A percentile compares a stretch with the other conserved stretches of the same genome.
Conservation (phyloP, 768 basidiomycete genomes). For the Serendipita indica region DNA sequence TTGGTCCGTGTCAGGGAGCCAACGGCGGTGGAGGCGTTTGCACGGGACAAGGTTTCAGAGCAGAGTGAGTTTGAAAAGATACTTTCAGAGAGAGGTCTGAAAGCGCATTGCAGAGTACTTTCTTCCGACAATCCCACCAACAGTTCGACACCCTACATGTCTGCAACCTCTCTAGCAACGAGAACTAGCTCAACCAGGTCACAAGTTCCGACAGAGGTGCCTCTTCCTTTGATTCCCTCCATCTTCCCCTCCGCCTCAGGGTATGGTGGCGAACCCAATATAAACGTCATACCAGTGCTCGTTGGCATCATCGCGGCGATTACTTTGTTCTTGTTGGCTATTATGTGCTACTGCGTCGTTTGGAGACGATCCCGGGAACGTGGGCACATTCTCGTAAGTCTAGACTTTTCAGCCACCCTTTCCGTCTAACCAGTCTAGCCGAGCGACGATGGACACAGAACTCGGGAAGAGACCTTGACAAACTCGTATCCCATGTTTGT, state of each 20-base stretch:
- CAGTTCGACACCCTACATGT: not conserved
- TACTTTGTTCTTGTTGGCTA: not conserved
- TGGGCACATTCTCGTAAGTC: not conserved
- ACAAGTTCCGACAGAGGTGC: not conserved
- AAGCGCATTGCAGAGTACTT: not conserved
- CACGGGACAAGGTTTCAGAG: not conserved
- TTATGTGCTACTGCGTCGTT: not conserved
- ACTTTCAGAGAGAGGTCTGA: not conserved
- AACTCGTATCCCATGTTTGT: not conserved
- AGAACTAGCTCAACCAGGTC: not conserved
- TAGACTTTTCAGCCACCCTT: not conserved
- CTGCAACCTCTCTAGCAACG: not conserved
- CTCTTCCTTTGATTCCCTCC: not conserved
- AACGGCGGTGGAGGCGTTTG: not conserved
- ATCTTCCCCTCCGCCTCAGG: not conserved
- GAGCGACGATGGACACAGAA: not conserved
- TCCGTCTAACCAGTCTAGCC: not conserved
- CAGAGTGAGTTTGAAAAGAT: not conserved
- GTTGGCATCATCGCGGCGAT: not conserved
- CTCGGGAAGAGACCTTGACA: not conserved
- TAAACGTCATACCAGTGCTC: not conserved
- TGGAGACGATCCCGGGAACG: not conserved
- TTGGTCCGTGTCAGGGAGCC: not conserved
- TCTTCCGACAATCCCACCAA: conserved; percentile 2
- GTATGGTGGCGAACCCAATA: not conserved